Conservation (phyloP, 2,329 filamentous ascomycete genomes). For the Cercospora zeae-maydis region DNA sequence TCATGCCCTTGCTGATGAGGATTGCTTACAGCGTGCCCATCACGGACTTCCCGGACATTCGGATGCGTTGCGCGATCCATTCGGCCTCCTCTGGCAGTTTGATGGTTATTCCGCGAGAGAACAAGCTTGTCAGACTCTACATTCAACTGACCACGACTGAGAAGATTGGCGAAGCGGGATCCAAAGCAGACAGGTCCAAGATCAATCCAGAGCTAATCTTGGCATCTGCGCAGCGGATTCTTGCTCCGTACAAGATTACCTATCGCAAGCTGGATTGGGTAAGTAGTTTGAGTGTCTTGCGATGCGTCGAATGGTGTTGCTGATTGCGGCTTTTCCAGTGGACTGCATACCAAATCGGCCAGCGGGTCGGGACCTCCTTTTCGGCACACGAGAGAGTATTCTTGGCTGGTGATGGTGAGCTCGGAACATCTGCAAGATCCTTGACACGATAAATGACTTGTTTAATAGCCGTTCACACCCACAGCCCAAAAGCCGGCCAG, state of each 20-base stretch:
- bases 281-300: background rate
- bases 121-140: slow-evolving; percentile 28
- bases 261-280: slow-evolving; percentile 42
- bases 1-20: too few relatives aligned
- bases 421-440: background rate
- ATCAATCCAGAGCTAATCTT: slow-evolving; percentile 6
- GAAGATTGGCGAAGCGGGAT: slow-evolving; percentile 47
- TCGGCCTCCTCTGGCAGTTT: slow-evolving; percentile 61
- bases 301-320: background rate
- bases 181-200: slow-evolving; percentile 49
- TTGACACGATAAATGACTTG: background rate
- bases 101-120: slow-evolving; percentile 71
- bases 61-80: slow-evolving; percentile 75
- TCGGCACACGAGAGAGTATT: slow-evolving; percentile 65
- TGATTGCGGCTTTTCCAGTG: slow-evolving; percentile 56
- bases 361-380: slow-evolving; percentile 53
- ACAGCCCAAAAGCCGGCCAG: slow-evolving; percentile 50
- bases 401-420: slow-evolving; percentile 68
- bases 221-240: slow-evolving; percentile 56
- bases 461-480: slow-evolving; percentile 54
- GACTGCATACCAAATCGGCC: slow-evolving; percentile 72
- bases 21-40: slow-evolving; percentile 20
- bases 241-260: slow-evolving; percentile 61
- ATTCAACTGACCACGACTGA: slow-evolving; percentile 35
- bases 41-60: slow-evolving; percentile 52